Evolutionary conservation across 257 asterid genomes (phyloP), one percentile per base, ranked within the genome.

Genomic region (Ocimum tenuiflorum): DNA sequence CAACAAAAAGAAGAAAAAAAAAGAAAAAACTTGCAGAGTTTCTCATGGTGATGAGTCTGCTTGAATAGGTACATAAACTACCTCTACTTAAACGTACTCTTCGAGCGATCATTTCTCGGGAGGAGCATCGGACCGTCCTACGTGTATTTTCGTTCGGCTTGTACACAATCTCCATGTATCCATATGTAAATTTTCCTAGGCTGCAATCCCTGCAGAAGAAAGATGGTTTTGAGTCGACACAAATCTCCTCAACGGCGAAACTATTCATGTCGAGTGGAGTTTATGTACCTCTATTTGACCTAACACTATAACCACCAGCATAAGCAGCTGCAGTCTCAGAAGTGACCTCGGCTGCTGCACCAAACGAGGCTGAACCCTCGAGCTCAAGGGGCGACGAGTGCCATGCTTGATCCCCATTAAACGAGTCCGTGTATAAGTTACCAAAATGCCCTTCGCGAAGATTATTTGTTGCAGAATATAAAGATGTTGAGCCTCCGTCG

Each of bases 181-280:
- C 71, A 62, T 60, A 53, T 59, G 42, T 73, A 47, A 51, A 10
- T 27, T 58, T 73, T 74, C 85, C 85, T 86, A 84, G 60, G 87
- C 86, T 67, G 89, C 89, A 74, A 84, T 82, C 73, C 91, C 95
- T 87, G 88, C 50, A n/a, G n/a, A n/a, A n/a, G n/a, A n/a, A n/a
- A n/a, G n/a, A n/a, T n/a, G n/a, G n/a, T n/a, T n/a, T n/a, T n/a
- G n/a, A n/a, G n/a, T n/a, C n/a, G n/a, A n/a, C n/a, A n/a, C n/a
- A n/a, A n/a, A n/a, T n/a, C n/a, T n/a, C n/a, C n/a, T n/a, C n/a
- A n/a, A n/a, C n/a, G n/a, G n/a, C n/a, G n/a, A n/a, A n/a, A 31
- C 3, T 7, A 31, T 31, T 31, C 6, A 31, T 31, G 29, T 23
- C 23, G 31, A 7, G 17, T 3, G 45, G 14, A 45, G 43, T 52